A percentile compares a stretch with the other conserved stretches of the same genome.
Conservation (phyloP, 192 early-diverging fungal genomes). For the Mortierella hygrophila region DNA sequence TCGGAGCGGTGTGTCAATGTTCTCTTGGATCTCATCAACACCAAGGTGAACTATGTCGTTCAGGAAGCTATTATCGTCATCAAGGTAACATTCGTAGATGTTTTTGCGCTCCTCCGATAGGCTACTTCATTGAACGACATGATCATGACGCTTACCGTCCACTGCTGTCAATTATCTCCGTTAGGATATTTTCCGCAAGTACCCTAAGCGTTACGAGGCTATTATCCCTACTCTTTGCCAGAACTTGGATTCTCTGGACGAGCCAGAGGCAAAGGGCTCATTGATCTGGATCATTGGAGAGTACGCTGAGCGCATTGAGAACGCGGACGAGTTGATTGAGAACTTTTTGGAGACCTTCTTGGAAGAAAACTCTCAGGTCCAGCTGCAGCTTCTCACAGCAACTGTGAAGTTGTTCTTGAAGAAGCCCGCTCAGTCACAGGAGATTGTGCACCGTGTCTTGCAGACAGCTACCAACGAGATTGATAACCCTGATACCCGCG, state of each 20-base stretch:
- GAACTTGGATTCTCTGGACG: slow-evolving; percentile 87
- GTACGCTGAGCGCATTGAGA: slow-evolving; percentile 89
- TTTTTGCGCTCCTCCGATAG: background rate
- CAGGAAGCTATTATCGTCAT: slow-evolving; percentile 92
- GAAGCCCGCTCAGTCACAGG: slow-evolving; percentile 83
- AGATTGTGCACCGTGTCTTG: slow-evolving; percentile 85
- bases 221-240: slow-evolving; percentile 90
- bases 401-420: slow-evolving; percentile 95
- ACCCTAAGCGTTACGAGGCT: slow-evolving; percentile 86
- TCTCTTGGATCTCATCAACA: slow-evolving; percentile 89
- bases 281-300: slow-evolving; percentile 97
- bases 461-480: slow-evolving; percentile 87
- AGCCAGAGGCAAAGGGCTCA: slow-evolving; percentile 90
- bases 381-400: slow-evolving; percentile 90
- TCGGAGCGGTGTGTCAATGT: slow-evolving; percentile 86
- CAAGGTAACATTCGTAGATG: slow-evolving; percentile 62
- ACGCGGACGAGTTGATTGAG: slow-evolving; percentile 80
- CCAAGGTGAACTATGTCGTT: slow-evolving; percentile 86
- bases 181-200: slow-evolving; percentile 92
- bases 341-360: slow-evolving; percentile 85
- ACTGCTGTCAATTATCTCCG: background rate
- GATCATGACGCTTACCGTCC: background rate
- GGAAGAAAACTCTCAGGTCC: slow-evolving; percentile 86
- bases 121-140: background rate
- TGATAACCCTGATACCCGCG: slow-evolving; percentile 95